Percentiles rank a stretch among this genome's conserved stretches.
Evolutionary conservation across 805 yeast genomes (phyloP).

Genomic region (Candida nitratophila): DNA sequence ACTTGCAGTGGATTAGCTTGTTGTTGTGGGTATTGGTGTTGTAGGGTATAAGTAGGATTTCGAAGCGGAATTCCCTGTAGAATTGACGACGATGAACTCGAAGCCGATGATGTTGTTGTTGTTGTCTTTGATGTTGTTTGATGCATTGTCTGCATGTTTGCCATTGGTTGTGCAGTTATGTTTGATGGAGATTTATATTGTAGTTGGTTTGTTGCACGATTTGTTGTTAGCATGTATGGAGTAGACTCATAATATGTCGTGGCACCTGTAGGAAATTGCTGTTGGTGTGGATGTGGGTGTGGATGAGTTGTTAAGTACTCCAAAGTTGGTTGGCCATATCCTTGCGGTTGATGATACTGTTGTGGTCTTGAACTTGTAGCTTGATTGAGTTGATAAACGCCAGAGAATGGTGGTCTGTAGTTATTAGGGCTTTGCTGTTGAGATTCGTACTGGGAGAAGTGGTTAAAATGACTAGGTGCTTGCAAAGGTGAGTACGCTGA

Average conservation of each 20-base stretch:
- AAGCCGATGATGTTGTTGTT: constrained; percentile 1
- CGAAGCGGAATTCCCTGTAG: background rate
- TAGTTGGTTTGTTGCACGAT: no score
- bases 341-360: background rate
- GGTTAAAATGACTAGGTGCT: no score
- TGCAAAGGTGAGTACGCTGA: no score
- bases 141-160: background rate
- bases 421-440: no score
- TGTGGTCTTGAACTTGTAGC: no score
- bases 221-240: no score
- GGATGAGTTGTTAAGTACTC: background rate
- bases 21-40: constrained; percentile 1
- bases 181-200: no score
- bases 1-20: no score
- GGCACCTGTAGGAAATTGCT: background rate
- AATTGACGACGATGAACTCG: background rate
- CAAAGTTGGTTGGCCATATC: background rate
- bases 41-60: background rate
- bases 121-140: background rate
- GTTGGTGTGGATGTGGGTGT: background rate
- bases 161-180: background rate
- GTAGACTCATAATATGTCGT: no score
- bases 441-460: no score
- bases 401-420: no score
- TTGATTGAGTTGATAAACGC: no score